Percentiles rank a stretch among this genome's conserved stretches.
Conservation (phyloP, 495 filamentous ascomycete genomes). For the Glonium stellatum region DNA sequence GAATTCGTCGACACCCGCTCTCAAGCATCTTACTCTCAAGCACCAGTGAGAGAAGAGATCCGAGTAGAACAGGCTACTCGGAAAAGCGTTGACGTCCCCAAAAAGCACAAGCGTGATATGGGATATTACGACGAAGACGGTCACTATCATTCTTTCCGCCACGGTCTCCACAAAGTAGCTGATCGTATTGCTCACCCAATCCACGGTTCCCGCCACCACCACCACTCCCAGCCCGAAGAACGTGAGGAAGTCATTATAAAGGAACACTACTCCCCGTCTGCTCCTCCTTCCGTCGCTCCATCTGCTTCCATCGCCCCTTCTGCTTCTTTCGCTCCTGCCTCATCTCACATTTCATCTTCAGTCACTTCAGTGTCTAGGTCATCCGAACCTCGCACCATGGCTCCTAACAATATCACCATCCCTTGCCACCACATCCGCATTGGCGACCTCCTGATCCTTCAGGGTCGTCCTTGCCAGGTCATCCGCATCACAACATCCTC, state of each 20-base stretch:
- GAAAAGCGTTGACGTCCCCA: conserved; percentile 45
- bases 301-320: conserved; percentile 16
- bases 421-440: conserved; percentile 98
- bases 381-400: conserved; percentile 21
- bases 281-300: conserved; percentile 18
- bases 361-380: background rate
- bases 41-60: conserved; percentile 35
- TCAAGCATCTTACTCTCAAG: conserved; percentile 31
- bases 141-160: conserved; percentile 89
- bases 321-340: conserved; percentile 15
- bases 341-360: background rate
- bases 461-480: conserved; percentile 98
- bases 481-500: conserved; percentile 98
- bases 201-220: conserved; percentile 49
- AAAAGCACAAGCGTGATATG: conserved; percentile 60
- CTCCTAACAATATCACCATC: conserved; percentile 88
- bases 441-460: conserved; percentile 96
- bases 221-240: conserved; percentile 34
- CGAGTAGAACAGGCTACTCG: conserved; percentile 36
- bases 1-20: conserved; percentile 4
- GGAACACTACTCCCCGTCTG: conserved; percentile 31
- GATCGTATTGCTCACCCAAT: conserved; percentile 71
- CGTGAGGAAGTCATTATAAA: conserved; percentile 36
- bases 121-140: conserved; percentile 99
- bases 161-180: conserved; percentile 74